Base-by-base conservation (phyloP, 2,329 filamentous ascomycete genomes). In the Diaporthe ilicicola region DNA sequence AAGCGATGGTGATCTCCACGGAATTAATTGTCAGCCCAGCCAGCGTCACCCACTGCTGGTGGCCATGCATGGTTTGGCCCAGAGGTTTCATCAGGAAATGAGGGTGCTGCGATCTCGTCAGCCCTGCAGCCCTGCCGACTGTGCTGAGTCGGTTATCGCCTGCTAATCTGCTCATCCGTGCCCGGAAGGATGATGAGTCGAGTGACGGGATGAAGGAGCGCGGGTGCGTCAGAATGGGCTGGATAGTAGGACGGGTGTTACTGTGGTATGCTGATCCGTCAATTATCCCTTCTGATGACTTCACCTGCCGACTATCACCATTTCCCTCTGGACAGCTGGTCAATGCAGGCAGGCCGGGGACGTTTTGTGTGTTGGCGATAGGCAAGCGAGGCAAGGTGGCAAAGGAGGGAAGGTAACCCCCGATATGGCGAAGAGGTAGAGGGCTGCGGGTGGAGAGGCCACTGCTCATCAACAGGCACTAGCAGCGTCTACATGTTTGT, bases 271-370 rank as follows among this genome's bases (percentile, higher is more conserved):
- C 54, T 68, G 42, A 37, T 68, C 39, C 65, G 24, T 50, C 42
- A 29, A 51, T 50, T 39, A 24, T 48, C 17, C 24, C 42, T 42
- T 59, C 6, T 9, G 44, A 59, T 48, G 34, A 42, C 29, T 50
- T 68, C 66, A 59, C 53, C 55, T 34, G 55, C 46, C 46, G 55
- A 50, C 44, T 44, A 65, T 64, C 67, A 46, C 37, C 44, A 69
- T 69, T 53, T 69, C 67, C 39, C 46, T 53, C 54, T 34, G 32
- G 27, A 42, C n/a, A 55, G 24, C 46, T 22, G 42, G 67, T 62
- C 55, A 32, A 69, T 69, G 67, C 67, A 34, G 32, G 32, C 32
- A 34, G 56, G 54, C 44, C 67, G 55, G 55, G 44, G 55, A 32
- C 9, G 32, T 37, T 19, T 48, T 34, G 56, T 42, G 55, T 12